A percentile compares a stretch with the other conserved stretches of the same genome.
Evolutionary conservation across 2,329 filamentous ascomycete genomes (phyloP).

Genomic region (Alternaria burnsii): DNA sequence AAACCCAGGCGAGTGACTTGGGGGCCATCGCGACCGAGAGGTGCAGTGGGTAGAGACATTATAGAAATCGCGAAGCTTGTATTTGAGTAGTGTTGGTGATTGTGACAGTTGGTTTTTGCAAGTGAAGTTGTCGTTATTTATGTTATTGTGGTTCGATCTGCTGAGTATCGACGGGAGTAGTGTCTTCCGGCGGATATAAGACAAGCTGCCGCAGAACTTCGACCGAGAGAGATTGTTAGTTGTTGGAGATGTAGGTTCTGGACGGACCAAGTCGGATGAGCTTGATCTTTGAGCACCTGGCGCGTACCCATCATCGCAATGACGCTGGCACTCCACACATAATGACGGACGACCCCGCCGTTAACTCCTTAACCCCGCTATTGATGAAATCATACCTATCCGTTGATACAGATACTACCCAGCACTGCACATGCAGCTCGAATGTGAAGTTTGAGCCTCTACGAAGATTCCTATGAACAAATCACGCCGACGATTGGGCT

Average conservation of each 20-base stretch:
- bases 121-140: not conserved
- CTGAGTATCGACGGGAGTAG: not conserved
- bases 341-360: not conserved
- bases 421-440: not conserved
- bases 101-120: not conserved
- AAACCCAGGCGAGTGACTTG: constrained; percentile 62
- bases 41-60: constrained; percentile 54
- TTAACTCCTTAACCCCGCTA: constrained; percentile 3
- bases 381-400: constrained; percentile 8
- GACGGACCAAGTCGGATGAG: not conserved
- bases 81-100: not conserved
- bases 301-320: not conserved
- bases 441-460: not conserved
- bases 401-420: not conserved
- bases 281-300: not conserved
- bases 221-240: not conserved
- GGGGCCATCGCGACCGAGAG: constrained; percentile 63
- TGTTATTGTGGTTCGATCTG: not conserved
- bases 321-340: constrained; percentile 6
- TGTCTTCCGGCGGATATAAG: not conserved
- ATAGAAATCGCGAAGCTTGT: not conserved
- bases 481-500: not conserved
- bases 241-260: not conserved
- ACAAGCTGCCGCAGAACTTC: not conserved
- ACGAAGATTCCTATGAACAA: not conserved